Percentiles rank a stretch among this genome's conserved stretches.
These are phyloP conservation scores for Teratosphaeria destructans DNA, from an alignment of 2,329 filamentous ascomycete genomes.

Conservation along the genomic window DNA sequence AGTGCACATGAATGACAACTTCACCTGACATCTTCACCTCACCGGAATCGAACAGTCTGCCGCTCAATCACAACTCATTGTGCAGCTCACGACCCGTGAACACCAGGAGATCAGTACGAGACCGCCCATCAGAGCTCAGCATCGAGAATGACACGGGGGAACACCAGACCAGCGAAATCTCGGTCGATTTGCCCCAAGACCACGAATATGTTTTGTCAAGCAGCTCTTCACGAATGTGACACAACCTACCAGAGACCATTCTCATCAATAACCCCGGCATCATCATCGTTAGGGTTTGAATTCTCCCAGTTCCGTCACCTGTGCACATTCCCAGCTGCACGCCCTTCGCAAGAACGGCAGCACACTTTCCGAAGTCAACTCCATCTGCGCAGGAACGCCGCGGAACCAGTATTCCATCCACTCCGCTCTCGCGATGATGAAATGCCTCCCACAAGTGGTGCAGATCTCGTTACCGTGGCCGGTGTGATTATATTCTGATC, in stretches of 20 bases:
- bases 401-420: slow-evolving; percentile 29
- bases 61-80: background rate
- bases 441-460: slow-evolving; percentile 21
- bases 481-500: slow-evolving; percentile 7
- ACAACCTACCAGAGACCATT: background rate
- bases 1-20: background rate
- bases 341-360: slow-evolving; percentile 24
- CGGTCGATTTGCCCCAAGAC: no score
- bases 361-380: slow-evolving; percentile 18
- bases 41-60: background rate
- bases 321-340: slow-evolving; percentile 25
- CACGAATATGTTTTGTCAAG: no score
- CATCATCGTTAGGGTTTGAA: slow-evolving; percentile 4
- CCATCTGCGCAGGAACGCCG: slow-evolving; percentile 13
- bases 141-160: background rate
- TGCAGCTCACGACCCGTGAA: background rate
- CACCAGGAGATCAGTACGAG: background rate
- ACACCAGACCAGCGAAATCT: background rate
- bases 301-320: slow-evolving; percentile 10
- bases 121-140: background rate
- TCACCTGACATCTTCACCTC: background rate
- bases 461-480: slow-evolving; percentile 22
- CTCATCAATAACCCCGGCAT: background rate
- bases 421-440: slow-evolving; percentile 23
- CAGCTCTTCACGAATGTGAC: no score